phyloP scores from a whole-genome alignment of 208 protist species.

The Leishmania arabica region DNA sequence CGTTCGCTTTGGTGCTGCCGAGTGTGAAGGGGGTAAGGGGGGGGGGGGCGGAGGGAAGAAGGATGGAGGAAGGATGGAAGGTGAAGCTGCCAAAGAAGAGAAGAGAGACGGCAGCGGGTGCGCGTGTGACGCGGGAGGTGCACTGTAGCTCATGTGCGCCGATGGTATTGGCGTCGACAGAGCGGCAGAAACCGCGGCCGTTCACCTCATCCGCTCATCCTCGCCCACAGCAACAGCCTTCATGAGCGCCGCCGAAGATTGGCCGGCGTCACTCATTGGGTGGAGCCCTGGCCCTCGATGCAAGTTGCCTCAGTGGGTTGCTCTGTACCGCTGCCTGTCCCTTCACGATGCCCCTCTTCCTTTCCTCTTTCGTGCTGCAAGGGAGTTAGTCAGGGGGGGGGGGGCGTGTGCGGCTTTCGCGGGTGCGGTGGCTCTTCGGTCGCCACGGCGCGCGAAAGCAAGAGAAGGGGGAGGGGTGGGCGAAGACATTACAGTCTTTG shows the following conservation, averaged over 20 bases:
- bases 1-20: neutral
- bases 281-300: neutral
- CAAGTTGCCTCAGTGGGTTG: neutral
- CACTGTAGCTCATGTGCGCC: neutral
- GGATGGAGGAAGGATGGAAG: neutral
- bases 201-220: neutral
- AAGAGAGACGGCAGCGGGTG: neutral
- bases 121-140: neutral
- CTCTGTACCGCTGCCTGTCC: neutral
- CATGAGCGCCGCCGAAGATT: neutral
- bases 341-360: neutral
- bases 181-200: neutral
- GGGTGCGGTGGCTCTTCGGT: neutral
- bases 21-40: neutral
- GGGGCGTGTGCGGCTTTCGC: neutral
- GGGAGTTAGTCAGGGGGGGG: neutral
- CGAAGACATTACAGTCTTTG: neutral
- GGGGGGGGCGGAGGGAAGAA: too few species aligned
- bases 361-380: neutral
- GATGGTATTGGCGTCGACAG: neutral
- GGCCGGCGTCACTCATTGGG: neutral
- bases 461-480: neutral
- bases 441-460: neutral
- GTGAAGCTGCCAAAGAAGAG: neutral
- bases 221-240: neutral